Base-by-base conservation (phyloP, 371 early-diverging fungal genomes). In the Caulochytrium protostelioides region DNA sequence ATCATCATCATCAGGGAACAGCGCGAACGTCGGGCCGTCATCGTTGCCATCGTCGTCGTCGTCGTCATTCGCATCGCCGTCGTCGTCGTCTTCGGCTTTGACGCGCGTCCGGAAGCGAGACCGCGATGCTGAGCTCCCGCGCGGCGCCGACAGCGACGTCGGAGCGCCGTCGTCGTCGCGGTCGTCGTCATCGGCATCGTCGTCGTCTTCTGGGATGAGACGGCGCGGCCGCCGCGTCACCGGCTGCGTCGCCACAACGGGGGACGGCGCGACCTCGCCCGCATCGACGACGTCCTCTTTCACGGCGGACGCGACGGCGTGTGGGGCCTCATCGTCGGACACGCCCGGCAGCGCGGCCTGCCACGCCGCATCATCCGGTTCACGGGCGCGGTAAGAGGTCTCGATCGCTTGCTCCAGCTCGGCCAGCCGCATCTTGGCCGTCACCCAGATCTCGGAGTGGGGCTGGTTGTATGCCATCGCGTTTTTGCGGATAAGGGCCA, bases 381-480 rank as follows among this genome's bases (percentile, higher is more conserved):
- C n/a, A n/a, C n/a, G 4, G 7, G 5, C 6, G 4, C 7, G 7
- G 16, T 16, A 15, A 31, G 3, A 16, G 7, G 16, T 8, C 16
- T 17, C 12, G 16, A 31, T 17, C 7, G 32, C n/a, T 31, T 17
- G 21, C 4, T n/a, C 16, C 32, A 8, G 22, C 3, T 4, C 4
- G 9, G 4, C 4, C 4, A 42, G 22, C 6, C 8, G 9, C 9
- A 6, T 13, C 6, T 20, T 22, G 25, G 42, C 35, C 7, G 29
- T 6, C 20, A 9, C 4, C 14, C 30, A 34, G 5, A 39, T 9
- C 4, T 34, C 40, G 2, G 37, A 40, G 2, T 35, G 33, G 1
- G 42, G 34, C 22, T 28, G 32, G 30, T 45, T 45, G 26, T 36
- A 45, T 0, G n/a, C 13, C 38, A 30, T 26, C 13, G 45, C 45